Base-by-base conservation (phyloP, 768 basidiomycete genomes). In the Panaeolus cyanescens region DNA sequence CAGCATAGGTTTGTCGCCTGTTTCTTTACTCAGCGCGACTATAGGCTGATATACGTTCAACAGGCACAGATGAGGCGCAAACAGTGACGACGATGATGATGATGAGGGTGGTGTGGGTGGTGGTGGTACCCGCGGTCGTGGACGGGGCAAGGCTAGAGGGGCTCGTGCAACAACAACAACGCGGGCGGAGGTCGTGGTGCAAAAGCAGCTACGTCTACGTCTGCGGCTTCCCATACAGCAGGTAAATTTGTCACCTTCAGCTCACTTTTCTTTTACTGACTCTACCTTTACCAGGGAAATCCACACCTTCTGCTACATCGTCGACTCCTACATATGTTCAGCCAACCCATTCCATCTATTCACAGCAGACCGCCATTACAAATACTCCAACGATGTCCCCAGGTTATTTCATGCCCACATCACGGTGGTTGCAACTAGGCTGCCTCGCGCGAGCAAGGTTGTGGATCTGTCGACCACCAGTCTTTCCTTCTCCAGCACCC, bases 21-120 rank as follows among this genome's bases (percentile, higher is more conserved):
- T n/a, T n/a, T n/a, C 28, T 62, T 32, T 1, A 5, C 30, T 22
- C n/a, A 28, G 30, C 60, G 37, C 62, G 17, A 33, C 32, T 33
- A 36, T 36, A 30, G n/a, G 40, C 37, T 32, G 33, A 60, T 22
- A 50, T 53, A 22, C 17, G 20, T 3, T 33, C 31, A 59, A 8
- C 62, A 98, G 96, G 97, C 2, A 99, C 97, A 40, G 97, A 99
- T 72, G n/a, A n/a, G n/a, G n/a, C n/a, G n/a, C n/a, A n/a, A n/a
- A n/a, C n/a, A n/a, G n/a, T n/a, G n/a, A n/a, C n/a, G n/a, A n/a
- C n/a, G 71, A 74, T 74, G 69, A 12, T 72, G 68, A 9, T 68
- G 75, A 25, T 71, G 74, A 20, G 68, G 75, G 36, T 34, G 65
- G 72, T 4, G 74, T 67, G 32, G 73, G 75, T 30, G 63, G 67